Percentiles rank a stretch among this genome's conserved stretches.
phyloP scores from a whole-genome alignment of 495 filamentous ascomycete species.

The Thermothielavioides terrestris region DNA sequence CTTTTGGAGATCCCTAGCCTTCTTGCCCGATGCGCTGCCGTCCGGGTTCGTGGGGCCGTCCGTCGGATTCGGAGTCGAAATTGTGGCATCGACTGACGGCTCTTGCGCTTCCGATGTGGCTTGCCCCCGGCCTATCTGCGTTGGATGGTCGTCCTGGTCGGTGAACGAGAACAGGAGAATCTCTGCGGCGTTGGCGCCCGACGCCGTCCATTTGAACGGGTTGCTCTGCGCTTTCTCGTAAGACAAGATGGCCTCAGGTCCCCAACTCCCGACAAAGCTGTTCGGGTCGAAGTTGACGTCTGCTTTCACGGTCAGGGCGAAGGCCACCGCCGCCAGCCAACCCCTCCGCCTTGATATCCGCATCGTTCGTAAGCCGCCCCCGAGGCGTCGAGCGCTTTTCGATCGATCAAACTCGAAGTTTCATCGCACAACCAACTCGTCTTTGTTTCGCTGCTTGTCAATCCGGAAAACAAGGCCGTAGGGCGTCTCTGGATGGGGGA shows the following conservation, averaged over 20 bases:
- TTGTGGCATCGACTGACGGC: too few species aligned
- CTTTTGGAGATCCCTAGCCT: too few species aligned
- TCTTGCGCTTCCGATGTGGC: too few species aligned
- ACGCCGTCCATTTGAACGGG: neutral
- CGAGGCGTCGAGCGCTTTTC: neutral
- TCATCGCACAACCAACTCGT: neutral
- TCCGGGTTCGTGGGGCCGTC: too few species aligned
- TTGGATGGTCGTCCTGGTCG: neutral
- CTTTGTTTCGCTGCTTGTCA: neutral
- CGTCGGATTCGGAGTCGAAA: too few species aligned
- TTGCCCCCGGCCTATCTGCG: too few species aligned
- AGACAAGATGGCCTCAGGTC: neutral
- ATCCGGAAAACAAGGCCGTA: neutral
- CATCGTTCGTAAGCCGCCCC: constrained; percentile 12
- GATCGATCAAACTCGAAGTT: neutral
- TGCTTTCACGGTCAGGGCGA: constrained; percentile 4
- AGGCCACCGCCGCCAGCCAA: constrained; percentile 12
- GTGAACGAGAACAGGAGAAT: neutral
- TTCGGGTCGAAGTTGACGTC: neutral
- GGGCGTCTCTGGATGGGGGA: neutral
- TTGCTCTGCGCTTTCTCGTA: neutral
- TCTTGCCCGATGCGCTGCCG: too few species aligned
- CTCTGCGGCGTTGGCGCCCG: neutral
- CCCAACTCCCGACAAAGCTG: neutral
- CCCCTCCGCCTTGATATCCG: constrained; percentile 8